Evolutionary conservation across 139 green algal genomes (phyloP).

Genomic region (Eudorina sp.): DNA sequence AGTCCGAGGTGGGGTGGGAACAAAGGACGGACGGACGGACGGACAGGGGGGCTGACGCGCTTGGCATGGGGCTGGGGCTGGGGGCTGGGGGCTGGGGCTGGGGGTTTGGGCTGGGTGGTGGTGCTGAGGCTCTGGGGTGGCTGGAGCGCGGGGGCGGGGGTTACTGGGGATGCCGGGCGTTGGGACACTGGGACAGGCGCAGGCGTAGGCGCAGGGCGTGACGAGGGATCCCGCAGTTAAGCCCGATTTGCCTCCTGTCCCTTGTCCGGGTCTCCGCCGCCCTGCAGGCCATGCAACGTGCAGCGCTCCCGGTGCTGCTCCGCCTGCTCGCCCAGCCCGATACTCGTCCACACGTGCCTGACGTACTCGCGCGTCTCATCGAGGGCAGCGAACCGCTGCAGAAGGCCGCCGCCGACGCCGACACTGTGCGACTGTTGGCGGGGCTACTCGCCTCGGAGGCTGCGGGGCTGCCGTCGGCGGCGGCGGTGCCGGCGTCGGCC

Average conservation of each 20-base stretch:
- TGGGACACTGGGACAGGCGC: too few species aligned
- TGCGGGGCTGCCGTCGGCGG: background rate
- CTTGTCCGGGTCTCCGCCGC: too few species aligned
- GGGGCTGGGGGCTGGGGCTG: background rate
- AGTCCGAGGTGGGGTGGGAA: conserved; percentile 5
- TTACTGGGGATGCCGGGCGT: too few species aligned
- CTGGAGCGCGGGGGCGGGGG: too few species aligned
- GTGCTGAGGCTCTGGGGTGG: too few species aligned
- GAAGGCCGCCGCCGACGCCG: conserved; percentile 69
- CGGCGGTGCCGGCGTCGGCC: background rate
- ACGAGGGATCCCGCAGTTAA: too few species aligned
- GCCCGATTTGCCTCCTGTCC: too few species aligned
- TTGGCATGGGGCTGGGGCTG: background rate
- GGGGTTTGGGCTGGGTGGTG: background rate
- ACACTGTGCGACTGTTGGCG: conserved; percentile 69
- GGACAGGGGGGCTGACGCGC: too few species aligned
- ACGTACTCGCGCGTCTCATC: conserved; percentile 40
- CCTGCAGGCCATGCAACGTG: conserved; percentile 19
- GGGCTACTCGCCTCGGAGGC: conserved; percentile 58
- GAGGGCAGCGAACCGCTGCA: conserved; percentile 70
- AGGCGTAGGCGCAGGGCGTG: too few species aligned
- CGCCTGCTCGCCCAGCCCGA: conserved; percentile 23
- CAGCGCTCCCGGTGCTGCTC: conserved; percentile 49
- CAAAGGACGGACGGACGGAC: too few species aligned
- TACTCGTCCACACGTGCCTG: conserved; percentile 10